Evolutionary conservation across 306 rosid genomes (phyloP).

Genomic region (Sechiopsis laciniata): DNA sequence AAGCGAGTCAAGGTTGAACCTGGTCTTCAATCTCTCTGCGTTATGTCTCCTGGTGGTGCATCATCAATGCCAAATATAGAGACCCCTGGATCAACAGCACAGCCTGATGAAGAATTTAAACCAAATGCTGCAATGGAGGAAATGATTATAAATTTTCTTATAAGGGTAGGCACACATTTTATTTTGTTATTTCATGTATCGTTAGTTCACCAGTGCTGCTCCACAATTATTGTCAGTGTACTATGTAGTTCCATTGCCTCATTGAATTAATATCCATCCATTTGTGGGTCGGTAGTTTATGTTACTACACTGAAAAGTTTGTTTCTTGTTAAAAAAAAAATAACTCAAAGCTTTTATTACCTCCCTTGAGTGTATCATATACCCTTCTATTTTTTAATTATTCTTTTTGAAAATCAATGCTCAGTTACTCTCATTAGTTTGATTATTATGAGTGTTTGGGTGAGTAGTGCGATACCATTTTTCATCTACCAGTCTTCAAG

Average conservation of each 20-base stretch:
- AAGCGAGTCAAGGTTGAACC: conserved; percentile 42
- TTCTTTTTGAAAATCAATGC: neutral
- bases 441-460: neutral
- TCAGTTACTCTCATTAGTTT: neutral
- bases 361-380: neutral
- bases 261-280: neutral
- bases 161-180: conserved; percentile 59
- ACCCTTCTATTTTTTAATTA: neutral
- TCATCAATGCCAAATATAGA: conserved; percentile 86
- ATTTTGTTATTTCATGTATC: neutral
- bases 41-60: conserved; percentile 97
- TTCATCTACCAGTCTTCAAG: too few species aligned
- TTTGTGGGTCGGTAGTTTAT: neutral
- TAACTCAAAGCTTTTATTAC: neutral
- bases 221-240: neutral
- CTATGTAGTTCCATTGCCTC: neutral
- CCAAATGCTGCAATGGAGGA: conserved; percentile 99
- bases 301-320: neutral
- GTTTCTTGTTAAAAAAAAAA: neutral
- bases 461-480: neutral
- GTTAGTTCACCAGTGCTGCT: neutral
- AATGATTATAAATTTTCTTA: conserved; percentile 93
- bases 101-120: conserved; percentile 97
- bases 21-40: conserved; percentile 79
- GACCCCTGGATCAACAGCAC: conserved; percentile 87